Evolutionary conservation across 2,329 filamentous ascomycete species (phyloP), one percentile per base, ranked within the genome.

Genomic region (Thielaviopsis punctulata): DNA sequence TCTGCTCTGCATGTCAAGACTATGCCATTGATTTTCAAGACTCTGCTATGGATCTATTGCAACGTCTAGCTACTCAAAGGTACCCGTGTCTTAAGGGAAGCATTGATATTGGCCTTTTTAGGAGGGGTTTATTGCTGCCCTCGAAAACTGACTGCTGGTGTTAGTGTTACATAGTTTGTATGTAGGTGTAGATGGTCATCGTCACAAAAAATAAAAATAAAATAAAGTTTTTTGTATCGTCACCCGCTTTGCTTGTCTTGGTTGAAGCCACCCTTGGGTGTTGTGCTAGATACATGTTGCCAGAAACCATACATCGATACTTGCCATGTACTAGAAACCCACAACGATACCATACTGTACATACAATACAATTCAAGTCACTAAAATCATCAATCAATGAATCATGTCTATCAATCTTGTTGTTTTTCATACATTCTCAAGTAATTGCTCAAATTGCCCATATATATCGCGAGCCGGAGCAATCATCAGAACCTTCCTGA

Each of bases 401-500:
- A 36, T 36, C 13, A 36, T 33, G n/a, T 4, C 30, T 15, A n/a
- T 2, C 30, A 36, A 36, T 36, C 3, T 7, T 12, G 10, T 36
- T 36, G 13, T 4, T 36, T 4, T 36, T 5, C 10, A 15, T 36
- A 15, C 30, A 36, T 36, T 36, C 30, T 36, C n/a, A 15, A n/a
- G 12, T n/a, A 2, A 15, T 1, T n/a, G 3, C 27, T 33, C 27
- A 4, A 12, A 33, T 33, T 33, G 27, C 25, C 23, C 49, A 54
- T 56, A 54, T 55, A 55, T 55, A 52, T 55, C 49, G 30, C 45
- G 21, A 46, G 30, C 53, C 49, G n/a, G 41, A 19, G 27, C 49
- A 19, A 49, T 52, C 27, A 27, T 19, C 47, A 27, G 21, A 51
- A 23, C 23, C 48, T 49, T 25, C 47, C 24, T 24, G 15, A 13